Evolutionary conservation across 139 green algal genomes (phyloP).

Genomic region (Chlamydomonas sphaeroides): DNA sequence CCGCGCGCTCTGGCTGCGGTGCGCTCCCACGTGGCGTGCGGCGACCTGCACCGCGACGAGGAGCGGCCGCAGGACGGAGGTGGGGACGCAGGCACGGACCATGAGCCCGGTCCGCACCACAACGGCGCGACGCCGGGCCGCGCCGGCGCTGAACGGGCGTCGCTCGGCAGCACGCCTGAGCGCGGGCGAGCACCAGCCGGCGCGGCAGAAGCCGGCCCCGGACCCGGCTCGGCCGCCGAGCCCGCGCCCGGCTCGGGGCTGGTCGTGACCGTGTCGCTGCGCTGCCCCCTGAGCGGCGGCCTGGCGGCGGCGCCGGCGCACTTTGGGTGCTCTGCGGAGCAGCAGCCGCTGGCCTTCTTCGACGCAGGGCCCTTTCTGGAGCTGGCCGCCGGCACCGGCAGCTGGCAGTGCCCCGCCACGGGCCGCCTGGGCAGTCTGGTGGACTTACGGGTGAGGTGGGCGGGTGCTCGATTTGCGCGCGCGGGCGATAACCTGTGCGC

Average conservation of each 20-base stretch:
- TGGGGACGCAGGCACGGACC: too few relatives aligned
- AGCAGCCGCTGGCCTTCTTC: slow-evolving; percentile 19
- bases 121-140: too few relatives aligned
- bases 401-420: slow-evolving; percentile 22
- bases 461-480: too few relatives aligned
- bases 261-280: background rate
- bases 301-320: slow-evolving; percentile 19
- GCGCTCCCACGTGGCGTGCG: background rate
- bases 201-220: too few relatives aligned
- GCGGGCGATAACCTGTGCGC: too few relatives aligned
- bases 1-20: background rate
- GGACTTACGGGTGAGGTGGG: slow-evolving; percentile 27
- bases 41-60: background rate
- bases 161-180: too few relatives aligned
- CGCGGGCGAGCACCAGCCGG: too few relatives aligned
- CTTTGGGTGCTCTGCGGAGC: background rate
- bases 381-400: background rate
- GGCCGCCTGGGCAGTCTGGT: background rate
- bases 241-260: too few relatives aligned
- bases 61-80: too few relatives aligned
- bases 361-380: slow-evolving; percentile 1
- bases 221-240: too few relatives aligned
- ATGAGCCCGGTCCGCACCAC: too few relatives aligned
- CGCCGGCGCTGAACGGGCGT: too few relatives aligned
- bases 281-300: slow-evolving; percentile 33